A percentile compares a stretch with the other conserved stretches of the same genome.
These are phyloP conservation scores for Streptanthus diversifolius DNA, from an alignment of 345 rosid genomes.

Conservation along the genomic window DNA sequence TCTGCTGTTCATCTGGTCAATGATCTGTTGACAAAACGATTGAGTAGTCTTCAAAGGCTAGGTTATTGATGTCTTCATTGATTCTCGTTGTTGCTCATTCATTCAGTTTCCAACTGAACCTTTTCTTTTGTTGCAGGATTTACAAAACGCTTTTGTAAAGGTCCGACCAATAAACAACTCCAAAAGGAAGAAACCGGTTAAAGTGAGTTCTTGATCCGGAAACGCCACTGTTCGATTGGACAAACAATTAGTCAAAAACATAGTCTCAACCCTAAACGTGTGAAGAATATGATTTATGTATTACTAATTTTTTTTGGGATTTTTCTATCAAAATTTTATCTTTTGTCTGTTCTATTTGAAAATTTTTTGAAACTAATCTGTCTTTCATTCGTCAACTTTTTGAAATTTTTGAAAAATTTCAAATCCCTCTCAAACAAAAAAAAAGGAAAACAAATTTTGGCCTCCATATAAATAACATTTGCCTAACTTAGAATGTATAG, in stretches of 20 bases:
- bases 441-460: neutral
- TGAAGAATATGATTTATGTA: neutral
- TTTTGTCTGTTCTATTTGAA: too few species aligned
- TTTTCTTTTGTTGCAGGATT: constrained; percentile 27
- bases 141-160: constrained; percentile 34
- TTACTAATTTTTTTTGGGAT: neutral
- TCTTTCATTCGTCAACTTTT: neutral
- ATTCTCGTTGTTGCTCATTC: neutral
- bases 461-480: neutral
- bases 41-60: neutral
- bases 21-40: neutral
- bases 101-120: neutral
- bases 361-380: neutral
- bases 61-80: neutral
- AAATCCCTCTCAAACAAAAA: neutral
- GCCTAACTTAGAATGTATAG: neutral
- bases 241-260: neutral
- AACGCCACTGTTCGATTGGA: neutral
- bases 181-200: constrained; percentile 24
- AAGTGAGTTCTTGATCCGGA: constrained; percentile 14
- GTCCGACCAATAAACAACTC: constrained; percentile 37
- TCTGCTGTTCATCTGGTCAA: neutral
- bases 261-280: neutral
- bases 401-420: too few species aligned
- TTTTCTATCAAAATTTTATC: neutral